Conservation (phyloP, 2,329 filamentous ascomycete species). For the Ceratocystis cubensis region DNA sequence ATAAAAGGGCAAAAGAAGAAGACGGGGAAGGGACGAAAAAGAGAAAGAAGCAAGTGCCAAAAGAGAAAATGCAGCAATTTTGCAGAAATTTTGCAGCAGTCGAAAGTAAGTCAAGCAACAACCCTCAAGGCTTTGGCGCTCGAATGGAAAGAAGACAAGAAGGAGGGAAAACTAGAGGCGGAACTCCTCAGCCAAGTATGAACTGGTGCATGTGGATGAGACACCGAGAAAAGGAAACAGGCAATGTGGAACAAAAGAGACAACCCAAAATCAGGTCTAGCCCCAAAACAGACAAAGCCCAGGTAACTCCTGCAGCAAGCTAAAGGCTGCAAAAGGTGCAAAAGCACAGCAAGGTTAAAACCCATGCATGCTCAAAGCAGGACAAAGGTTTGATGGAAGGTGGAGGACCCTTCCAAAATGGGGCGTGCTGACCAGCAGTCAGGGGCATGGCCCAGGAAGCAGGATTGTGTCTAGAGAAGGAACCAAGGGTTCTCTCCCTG, state of each 20-base stretch:
- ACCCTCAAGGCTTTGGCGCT: neutral
- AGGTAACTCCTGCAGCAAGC: neutral
- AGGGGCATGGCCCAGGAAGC: neutral
- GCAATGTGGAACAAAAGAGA: conserved; percentile 6
- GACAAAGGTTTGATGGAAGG: conserved; percentile 3
- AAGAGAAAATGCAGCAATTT: neutral
- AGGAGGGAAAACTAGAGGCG: neutral
- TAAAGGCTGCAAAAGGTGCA: no score
- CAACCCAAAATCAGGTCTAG: conserved; percentile 1
- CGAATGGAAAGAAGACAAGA: neutral
- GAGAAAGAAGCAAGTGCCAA: neutral
- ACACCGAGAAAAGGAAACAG: conserved; percentile 8
- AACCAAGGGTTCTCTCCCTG: conserved; percentile 2
- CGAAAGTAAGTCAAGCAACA: neutral
- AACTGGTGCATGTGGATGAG: neutral
- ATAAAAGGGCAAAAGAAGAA: conserved; percentile 10
- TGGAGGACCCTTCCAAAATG: conserved; percentile 9
- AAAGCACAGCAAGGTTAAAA: neutral
- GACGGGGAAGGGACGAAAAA: neutral
- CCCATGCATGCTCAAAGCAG: conserved; percentile 3
- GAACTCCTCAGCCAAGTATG: neutral
- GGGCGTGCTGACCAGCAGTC: neutral
- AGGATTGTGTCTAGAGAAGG: conserved; percentile 7
- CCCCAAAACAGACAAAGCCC: conserved; percentile 7
- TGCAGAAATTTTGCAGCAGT: neutral